These are phyloP conservation scores for Schwanniomyces occidentalis DNA, from an alignment of 805 yeast genomes.

Conservation along the genomic window DNA sequence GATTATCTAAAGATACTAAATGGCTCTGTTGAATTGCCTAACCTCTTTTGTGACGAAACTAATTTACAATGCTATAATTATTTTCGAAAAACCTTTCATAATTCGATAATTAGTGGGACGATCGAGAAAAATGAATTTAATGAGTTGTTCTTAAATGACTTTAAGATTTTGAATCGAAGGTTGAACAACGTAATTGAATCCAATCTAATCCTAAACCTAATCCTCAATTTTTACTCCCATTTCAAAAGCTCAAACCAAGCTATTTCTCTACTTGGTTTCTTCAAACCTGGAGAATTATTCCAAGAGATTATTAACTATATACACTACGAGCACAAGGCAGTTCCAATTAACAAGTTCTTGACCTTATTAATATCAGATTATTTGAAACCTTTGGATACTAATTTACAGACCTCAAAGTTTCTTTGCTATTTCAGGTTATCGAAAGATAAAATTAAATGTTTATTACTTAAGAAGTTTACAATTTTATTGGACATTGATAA, in stretches of 20 bases:
- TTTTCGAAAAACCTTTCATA: slow-evolving; percentile 7
- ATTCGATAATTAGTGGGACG: slow-evolving; percentile 6
- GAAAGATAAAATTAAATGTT: no score
- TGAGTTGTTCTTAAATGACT: slow-evolving; percentile 5
- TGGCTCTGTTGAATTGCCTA: slow-evolving; percentile 10
- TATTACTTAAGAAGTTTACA: slow-evolving; percentile 3
- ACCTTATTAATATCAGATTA: no score
- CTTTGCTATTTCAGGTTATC: no score
- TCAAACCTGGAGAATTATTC: slow-evolving; percentile 3
- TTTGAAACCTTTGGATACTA: no score
- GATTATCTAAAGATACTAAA: slow-evolving; percentile 7
- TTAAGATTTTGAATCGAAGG: slow-evolving; percentile 1
- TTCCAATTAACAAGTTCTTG: no score
- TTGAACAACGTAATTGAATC: slow-evolving; percentile 3
- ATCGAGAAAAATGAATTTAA: slow-evolving; percentile 10
- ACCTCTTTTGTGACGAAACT: slow-evolving; percentile 1
- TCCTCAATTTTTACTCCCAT: slow-evolving; percentile 5
- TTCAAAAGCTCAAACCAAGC: slow-evolving; percentile 1
- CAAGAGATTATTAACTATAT: no score
- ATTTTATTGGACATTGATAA: slow-evolving; percentile 1
- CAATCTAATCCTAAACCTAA: slow-evolving; percentile 5
- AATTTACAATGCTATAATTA: slow-evolving; percentile 3
- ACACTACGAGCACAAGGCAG: no score
- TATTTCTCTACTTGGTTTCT: not conserved
- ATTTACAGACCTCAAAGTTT: no score